Base-by-base conservation (phyloP, 805 yeast genomes). In the Pichia phayaonensis region DNA sequence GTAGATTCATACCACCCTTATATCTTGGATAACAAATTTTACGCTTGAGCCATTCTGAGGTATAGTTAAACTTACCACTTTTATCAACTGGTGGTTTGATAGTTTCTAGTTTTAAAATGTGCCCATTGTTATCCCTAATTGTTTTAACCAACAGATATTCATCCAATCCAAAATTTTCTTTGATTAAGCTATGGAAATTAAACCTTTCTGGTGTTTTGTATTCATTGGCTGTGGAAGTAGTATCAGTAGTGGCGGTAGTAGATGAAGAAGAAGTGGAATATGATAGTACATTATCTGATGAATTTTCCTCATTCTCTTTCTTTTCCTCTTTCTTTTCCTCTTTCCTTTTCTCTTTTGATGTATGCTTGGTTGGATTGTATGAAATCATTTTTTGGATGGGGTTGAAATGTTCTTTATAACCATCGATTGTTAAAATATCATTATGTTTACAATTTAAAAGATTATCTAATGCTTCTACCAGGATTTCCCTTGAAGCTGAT, bases 1-100 rank as follows among this genome's bases (percentile, higher is more conserved):
- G 74, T 7, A 73, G 58, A 54, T 71, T 72, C 76, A 73, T 73
- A 29, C 68, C 70, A 44, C 73, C 63, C 50, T 73, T 73, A 53
- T 73, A 73, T 26, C 77, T 59, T 44, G 77, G 77, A 49, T 64
- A 70, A 40, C 76, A 72, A 41, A 73, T 63, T 43, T 64, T 59
- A 40, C 62, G 61, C 52, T 73, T 73, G 18, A 72, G 56, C 72
- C 71, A 68, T 46, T 65, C 71, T 26, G 67, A 53, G 2, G 60
- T 56, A 43, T 60, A 61, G 16, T 49, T 49, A 18, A 38, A 48
- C 18, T 56, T 50, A 39, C 53, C 52, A 44, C 42, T 22, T 16
- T 48, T 45, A 38, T 47, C 53, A 8, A 44, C 13, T 1, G 59
- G 61, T 7, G 61, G 59, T 15, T 56, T 39, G 44, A 61, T 53